Evolutionary conservation across 306 rosid species (phyloP), one percentile per base, ranked within the genome.

Genomic region (Cucurbita maxima): DNA sequence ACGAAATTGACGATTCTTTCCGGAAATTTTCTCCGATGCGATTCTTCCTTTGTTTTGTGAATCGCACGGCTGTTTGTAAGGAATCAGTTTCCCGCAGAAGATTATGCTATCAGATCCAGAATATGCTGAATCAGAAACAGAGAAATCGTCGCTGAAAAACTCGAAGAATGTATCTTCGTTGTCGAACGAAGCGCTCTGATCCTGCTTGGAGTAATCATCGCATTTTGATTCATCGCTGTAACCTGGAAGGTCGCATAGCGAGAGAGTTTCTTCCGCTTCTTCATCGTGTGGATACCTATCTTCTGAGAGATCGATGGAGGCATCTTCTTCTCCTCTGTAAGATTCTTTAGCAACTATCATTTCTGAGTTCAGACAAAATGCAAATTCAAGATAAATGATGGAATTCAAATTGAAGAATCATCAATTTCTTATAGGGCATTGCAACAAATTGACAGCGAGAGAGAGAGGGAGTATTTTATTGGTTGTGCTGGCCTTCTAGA

Each of bases 81-180:
- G 85, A 41, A 93, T 93, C 77, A 88, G 80, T 72, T 88, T 93
- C 5, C 98, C 98, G 9, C 98, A 93, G 51, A 93, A 93, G 79
- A 93, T 80, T 43, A 93, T 82, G 63, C 83, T 75, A 15, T 79
- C 82, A 3, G 81, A 64, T 20, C 57, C 50, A 9, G 81, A 5
- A 60, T 25, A 53, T 10, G 77, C n/a, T 0, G 96, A 45, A 54
- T 36, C 13, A 11, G 63, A 18, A 54, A 87, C 73, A 1, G 81
- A 61, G 78, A 85, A 84, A 15, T 90, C 88, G 66, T 84, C 88
- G 20, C 94, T 87, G 75, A 80, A 79, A 75, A 93, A 93, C 80
- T 86, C 98, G 20, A 93, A 93, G 79, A 87, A 84, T 36, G 67
- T 36, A 75, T 85, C 69, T 2, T 79, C 77, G 5, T 50, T 25